Evolutionary conservation across 495 filamentous ascomycete genomes (phyloP).

Genomic region (Hypoxylon fuscum): DNA sequence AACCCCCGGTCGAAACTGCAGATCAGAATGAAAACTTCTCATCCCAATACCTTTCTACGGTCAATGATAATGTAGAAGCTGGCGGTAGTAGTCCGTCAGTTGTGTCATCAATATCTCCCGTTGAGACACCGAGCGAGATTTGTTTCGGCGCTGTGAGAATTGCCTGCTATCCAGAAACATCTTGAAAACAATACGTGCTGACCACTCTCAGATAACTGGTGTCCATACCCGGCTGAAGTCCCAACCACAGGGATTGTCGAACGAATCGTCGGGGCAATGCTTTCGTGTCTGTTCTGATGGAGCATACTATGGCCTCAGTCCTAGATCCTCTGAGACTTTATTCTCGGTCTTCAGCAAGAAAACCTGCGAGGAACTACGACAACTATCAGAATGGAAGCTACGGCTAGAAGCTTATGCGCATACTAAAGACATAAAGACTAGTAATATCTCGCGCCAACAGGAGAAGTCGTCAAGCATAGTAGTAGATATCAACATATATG

Average conservation of each 20-base stretch:
- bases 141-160: constrained; percentile 4
- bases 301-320: constrained; percentile 1
- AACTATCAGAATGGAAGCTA: neutral
- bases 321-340: neutral
- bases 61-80: neutral
- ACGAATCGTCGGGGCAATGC: neutral
- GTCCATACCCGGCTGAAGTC: neutral
- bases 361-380: neutral
- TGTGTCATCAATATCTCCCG: neutral
- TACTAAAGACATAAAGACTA: neutral
- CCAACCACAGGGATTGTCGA: neutral
- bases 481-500: constrained; percentile 4
- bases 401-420: neutral
- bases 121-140: neutral
- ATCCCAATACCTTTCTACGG: neutral
- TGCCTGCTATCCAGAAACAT: neutral
- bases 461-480: neutral
- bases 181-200: neutral
- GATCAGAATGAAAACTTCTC: neutral
- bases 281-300: neutral
- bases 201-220: neutral
- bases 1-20: neutral
- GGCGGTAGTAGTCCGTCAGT: neutral
- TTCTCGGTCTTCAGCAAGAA: constrained; percentile 2
- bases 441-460: neutral